Base-by-base conservation (phyloP, 371 early-diverging fungal species). In the Syncephalastrum sp. region DNA sequence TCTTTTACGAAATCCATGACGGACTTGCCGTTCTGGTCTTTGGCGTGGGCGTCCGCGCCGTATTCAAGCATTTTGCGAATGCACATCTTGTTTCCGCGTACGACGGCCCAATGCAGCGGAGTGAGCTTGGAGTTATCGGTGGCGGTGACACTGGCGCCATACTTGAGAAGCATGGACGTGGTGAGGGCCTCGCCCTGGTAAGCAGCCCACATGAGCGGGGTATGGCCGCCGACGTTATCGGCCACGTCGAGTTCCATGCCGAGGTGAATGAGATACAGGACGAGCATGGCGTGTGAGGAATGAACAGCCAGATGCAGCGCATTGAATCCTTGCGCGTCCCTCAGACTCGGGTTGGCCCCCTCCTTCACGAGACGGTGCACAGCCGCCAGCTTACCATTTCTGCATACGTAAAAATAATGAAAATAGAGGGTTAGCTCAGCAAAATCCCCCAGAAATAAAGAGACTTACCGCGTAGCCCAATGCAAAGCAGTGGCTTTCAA, bases 121-220 rank as follows among this genome's bases (percentile, higher is more conserved):
- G 95, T 89, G 57, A 90, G 86, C 42, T 89, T 87, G 15, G 85
- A 82, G 44, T 78, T 70, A 59, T 96, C 96, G 42, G 66, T 72
- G 15, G 83, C 75, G 27, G 86, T 75, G 8, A 92, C 68, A 12
- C 68, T 73, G 0, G 95, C 93, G 13, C 89, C 89, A 41, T 84
- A 70, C 42, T 79, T 71, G 29, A 95, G 55, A 27, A 96, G 67
- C 29, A 89, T 72, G 48, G 85, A 82, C 7, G 91, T 78, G 23
- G 83, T 74, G 57, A 87, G 64, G 50, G 75, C 68, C 65, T 90
- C 90, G 1, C 91, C 92, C 67, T 92, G 92, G 69, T 95, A 96
- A 1, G 90, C 90, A 1, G 94, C 90, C 96, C 97, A 98, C 93
- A 96, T 94, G 38, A 98, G 70, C 23, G 94, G 85, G 14, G 98